Base-by-base conservation (phyloP, 768 basidiomycete genomes). In the Sarcodon sp. region DNA sequence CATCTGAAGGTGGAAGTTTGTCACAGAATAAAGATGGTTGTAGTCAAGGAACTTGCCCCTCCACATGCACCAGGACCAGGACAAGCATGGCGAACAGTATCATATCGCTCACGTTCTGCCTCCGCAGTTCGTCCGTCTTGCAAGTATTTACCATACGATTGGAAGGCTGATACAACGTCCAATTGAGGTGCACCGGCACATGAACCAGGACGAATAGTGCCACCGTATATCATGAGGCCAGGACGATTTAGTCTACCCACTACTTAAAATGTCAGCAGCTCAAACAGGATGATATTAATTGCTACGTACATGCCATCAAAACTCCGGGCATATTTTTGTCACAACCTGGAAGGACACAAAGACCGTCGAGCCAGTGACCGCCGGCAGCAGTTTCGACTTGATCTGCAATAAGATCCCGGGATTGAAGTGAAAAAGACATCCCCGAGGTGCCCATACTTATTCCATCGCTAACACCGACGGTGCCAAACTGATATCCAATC, bases 291-390 rank as follows among this genome's bases (percentile, higher is more conserved):
- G 45, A 16, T 45, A 47, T 2, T 13, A 4, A 27, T 11, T 7
- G 45, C 10, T 27, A 78, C 87, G 67, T 58, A 90, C 88, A 78
- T 44, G 91, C 96, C 77, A 99, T 99, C 57, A 97, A 71, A 35
- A 96, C 93, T 52, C 96, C 96, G n/a, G 96, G 96, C 94, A 99
- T 98, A 68, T 99, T 99, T 70, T 99, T 99, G 71, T 99, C 94
- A 61, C 91, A 98, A 36, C 93, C 96, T 16, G 96, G 96, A 47
- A 99, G 73, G 50, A 90, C 91, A 35, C 97, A 90, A 86, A 96
- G 88, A 36, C 91, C 96, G 58, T 98, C 96, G 11, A 99, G 77
- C 80, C 93, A 96, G 62, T 99, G 96, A 5, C 94, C 96, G 11
- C 87, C 94, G 31, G 85, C 93, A 13, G 89, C 92, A 9, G 88